Evolutionary conservation across 768 basidiomycete genomes (phyloP), one percentile per base, ranked within the genome.

Genomic region (Cubamyces sp.): DNA sequence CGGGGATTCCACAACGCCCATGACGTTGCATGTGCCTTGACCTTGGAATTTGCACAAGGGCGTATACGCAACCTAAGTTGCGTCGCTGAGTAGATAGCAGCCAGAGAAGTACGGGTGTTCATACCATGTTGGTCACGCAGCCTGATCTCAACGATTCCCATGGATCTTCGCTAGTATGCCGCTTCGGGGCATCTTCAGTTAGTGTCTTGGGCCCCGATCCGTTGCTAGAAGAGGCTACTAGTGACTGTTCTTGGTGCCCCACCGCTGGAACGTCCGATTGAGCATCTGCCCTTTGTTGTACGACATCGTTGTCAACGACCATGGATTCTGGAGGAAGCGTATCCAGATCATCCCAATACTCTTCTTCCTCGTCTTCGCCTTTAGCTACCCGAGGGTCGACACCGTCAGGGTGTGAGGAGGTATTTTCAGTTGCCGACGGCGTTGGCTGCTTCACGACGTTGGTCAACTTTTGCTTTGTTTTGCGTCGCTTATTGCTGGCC

Each of bases 1-100:
- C 11, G 56, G 61, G 3, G 58, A 67, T 0, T 62, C 53, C 28
- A 75, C 77, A 5, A 81, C 66, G 6, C 66, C 75, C 19, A 77
- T 76, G 28, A 75, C 60, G 46, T 75, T 61, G 26, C 47, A 75
- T 60, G 66, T 58, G 3, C 60, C 68, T 34, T 50, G 39, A 6
- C 19, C 51, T 1, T 43, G 34, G 8, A 65, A n/a, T 15, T 48
- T 40, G 18, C 11, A 37, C 16, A 68, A 47, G 25, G 64, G 66
- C 3, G 61, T 50, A 42, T 65, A 65, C 19, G 3, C 15, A 6
- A 53, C 28, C 64, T 66, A 19, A 4, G 16, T 26, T 5, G 5
- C 18, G 3, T 34, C 1, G 3, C 21, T 61, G 49, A 54, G n/a
- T 43, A 3, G n/a, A 23, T 2, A 3, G 21, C 21, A 23, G 50